Conservation (phyloP, 2,329 filamentous ascomycete species). For the Annulohypoxylon truncatum region DNA sequence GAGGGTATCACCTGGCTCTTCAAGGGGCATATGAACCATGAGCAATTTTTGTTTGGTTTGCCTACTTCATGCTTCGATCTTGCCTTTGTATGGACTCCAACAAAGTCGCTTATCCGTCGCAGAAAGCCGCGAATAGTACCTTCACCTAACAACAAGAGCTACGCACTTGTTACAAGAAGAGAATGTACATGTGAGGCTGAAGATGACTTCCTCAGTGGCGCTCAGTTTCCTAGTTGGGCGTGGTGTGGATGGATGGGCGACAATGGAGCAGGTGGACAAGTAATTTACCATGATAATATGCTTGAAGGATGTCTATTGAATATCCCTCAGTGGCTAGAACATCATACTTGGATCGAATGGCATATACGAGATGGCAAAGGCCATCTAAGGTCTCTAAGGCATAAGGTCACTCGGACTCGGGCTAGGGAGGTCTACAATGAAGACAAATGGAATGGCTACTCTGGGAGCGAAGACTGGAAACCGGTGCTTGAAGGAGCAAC, state of each 20-base stretch:
- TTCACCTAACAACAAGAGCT: neutral
- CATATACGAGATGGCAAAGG: neutral
- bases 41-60: constrained; percentile 1
- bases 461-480: neutral
- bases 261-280: neutral
- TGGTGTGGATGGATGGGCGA: neutral
- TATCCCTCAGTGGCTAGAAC: too few relatives aligned
- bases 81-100: neutral
- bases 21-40: neutral
- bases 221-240: neutral
- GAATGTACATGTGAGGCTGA: neutral
- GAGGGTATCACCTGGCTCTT: neutral
- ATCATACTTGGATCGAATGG: neutral
- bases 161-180: neutral
- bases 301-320: neutral
- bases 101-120: neutral
- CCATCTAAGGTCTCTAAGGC: neutral
- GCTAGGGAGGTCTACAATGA: neutral
- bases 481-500: neutral
- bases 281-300: neutral
- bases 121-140: neutral
- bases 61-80: constrained; percentile 12
- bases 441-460: neutral
- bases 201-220: neutral
- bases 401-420: neutral